Evolutionary conservation across 2,329 filamentous ascomycete species (phyloP), one percentile per base, ranked within the genome.

Genomic region (Xylariaceae sp.): DNA sequence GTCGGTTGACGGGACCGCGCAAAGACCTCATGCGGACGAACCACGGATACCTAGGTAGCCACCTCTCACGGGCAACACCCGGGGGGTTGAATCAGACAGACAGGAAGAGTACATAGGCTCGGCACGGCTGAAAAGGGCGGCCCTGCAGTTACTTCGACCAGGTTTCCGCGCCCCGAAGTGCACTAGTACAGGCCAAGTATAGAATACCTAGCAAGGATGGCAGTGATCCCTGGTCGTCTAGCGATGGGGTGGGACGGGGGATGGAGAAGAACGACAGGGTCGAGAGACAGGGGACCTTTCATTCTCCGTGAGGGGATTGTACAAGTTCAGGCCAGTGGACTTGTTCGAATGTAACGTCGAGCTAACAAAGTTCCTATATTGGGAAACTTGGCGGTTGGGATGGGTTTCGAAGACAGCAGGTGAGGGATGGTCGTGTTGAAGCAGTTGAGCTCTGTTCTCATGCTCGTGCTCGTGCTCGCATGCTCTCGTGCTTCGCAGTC

Each of bases 41-140:
- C n/a, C 10, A 51, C 23, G 18, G 11, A 51, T 60, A n/a, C n/a
- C n/a, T n/a, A 59, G 2, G 54, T 34, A 30, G 23, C 23, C 23
- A 30, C 23, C 23, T 30, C 23, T 55, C 59, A 18, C 17, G 17
- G 17, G 17, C 17, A 18, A 18, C 17, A 62, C 62, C 53, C 13
- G 62, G 60, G 61, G 60, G 52, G 60, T 60, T 60, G 37, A 10
- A 42, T 7, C 8, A 6, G 48, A 6, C 17, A 18, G 17, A 18
- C 17, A 18, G 17, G 1, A 17, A 54, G 6, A 30, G 23, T 30
- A 30, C 23, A 17, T 58, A 57, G 52, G 48, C 57, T 57, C 34
- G 60, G 62, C 62, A 64, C 62, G 60, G 62, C 62, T 64, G 62
- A 64, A 60, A 56, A 58, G 18, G 55, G 62, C 57, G 62, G 55